Conservation (phyloP, 768 basidiomycete species). For the Ephemerocybe angulata region DNA sequence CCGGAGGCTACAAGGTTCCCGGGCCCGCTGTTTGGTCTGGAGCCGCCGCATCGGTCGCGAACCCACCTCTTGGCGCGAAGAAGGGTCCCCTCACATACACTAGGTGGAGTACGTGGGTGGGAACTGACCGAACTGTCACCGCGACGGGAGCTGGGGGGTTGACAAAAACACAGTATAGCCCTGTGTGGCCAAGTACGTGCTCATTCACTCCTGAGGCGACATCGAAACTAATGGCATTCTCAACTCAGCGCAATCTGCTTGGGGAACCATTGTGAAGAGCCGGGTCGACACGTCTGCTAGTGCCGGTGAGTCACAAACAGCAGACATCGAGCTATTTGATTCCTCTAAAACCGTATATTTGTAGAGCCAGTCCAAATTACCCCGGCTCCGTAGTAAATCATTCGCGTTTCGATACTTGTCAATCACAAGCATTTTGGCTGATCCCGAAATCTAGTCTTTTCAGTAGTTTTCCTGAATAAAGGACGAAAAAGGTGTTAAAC, state of each 20-base stretch:
- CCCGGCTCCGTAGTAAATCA: not conserved
- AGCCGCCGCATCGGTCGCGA: constrained; percentile 7
- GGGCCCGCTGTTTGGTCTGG: constrained; percentile 10
- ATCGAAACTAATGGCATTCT: not conserved
- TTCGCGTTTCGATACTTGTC: not conserved
- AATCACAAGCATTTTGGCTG: not conserved
- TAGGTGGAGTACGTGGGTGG: constrained; percentile 10
- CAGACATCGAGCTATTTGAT: not conserved
- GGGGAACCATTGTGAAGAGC: not conserved
- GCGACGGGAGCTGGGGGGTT: constrained; percentile 7
- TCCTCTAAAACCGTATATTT: not conserved
- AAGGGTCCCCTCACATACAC: constrained; percentile 10
- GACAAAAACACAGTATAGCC: constrained; percentile 7
- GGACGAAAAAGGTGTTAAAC: no score
- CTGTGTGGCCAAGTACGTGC: constrained; percentile 9
- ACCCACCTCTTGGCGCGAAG: constrained; percentile 10
- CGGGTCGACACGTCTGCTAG: not conserved
- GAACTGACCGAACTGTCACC: constrained; percentile 8
- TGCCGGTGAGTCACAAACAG: not conserved
- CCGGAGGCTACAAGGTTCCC: constrained; percentile 5
- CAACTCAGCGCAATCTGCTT: not conserved
- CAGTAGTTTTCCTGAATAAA: no score
- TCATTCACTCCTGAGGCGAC: not conserved
- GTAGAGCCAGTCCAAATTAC: not conserved
- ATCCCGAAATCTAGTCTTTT: not conserved